Evolutionary conservation across 2,329 filamentous ascomycete species (phyloP).

Genomic region (Bipolaris oryzae): DNA sequence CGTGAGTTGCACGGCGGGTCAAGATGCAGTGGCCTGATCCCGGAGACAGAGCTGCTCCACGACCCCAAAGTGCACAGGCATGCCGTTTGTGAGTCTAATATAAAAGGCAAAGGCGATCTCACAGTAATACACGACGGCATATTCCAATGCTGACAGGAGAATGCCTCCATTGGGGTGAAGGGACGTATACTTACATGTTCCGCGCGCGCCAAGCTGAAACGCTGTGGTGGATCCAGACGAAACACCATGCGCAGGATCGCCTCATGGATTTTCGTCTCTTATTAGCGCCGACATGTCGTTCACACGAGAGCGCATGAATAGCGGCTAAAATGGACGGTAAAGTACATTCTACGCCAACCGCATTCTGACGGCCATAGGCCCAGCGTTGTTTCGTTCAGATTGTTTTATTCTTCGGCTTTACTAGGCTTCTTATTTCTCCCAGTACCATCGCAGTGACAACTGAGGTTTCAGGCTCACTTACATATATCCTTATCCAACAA

Average conservation of each 20-base stretch:
- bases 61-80: not conserved
- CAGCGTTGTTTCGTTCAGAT: not conserved
- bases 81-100: not conserved
- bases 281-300: not conserved
- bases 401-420: not conserved
- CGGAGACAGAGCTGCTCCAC: not conserved
- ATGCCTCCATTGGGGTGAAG: not conserved
- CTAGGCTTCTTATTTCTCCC: not conserved
- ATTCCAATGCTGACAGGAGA: not conserved
- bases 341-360: not conserved
- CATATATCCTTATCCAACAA: not conserved
- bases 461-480: not conserved
- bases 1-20: constrained; percentile 8
- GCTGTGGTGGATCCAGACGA: constrained; percentile 24
- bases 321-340: not conserved
- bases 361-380: not conserved
- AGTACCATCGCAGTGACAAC: not conserved
- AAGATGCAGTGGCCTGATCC: not conserved
- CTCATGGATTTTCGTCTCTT: constrained; percentile 13
- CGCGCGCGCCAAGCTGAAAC: constrained; percentile 24
- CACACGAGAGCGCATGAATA: not conserved
- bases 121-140: not conserved
- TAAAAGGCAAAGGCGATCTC: not conserved
- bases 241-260: constrained; percentile 32
- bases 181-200: not conserved